These are phyloP conservation scores for Cicer bijugum DNA, from an alignment of 306 rosid genomes.

Conservation along the genomic window DNA sequence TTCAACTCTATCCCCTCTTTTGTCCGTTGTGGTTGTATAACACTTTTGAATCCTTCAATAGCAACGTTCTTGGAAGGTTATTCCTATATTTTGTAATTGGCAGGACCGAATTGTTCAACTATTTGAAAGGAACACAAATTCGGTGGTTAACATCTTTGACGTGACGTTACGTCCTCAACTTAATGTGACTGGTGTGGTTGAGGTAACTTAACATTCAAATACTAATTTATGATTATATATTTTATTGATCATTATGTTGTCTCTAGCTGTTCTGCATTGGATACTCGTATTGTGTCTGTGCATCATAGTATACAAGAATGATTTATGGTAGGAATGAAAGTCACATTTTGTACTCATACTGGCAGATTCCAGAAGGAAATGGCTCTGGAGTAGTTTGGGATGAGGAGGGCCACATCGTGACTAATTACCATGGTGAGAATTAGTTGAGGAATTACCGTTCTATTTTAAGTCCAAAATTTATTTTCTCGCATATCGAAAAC, in stretches of 20 bases:
- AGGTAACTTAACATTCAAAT: constrained; percentile 59
- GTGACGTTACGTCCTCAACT: constrained; percentile 95
- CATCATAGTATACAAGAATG: constrained; percentile 9
- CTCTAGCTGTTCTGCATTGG: neutral
- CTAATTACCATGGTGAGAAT: constrained; percentile 91
- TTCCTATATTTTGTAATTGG: constrained; percentile 37
- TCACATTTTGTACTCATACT: constrained; percentile 29
- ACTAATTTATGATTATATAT: constrained; percentile 14
- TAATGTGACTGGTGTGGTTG: constrained; percentile 86
- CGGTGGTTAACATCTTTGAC: constrained; percentile 93
- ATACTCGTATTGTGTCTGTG: too few relatives aligned
- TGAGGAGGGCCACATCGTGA: constrained; percentile 85
- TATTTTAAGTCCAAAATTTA: constrained; percentile 16
- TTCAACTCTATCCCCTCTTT: constrained; percentile 22
- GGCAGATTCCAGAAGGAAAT: constrained; percentile 96
- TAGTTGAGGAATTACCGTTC: constrained; percentile 17
- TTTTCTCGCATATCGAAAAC: constrained; percentile 18
- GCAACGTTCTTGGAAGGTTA: constrained; percentile 15
- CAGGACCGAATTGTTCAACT: constrained; percentile 89
- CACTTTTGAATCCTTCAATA: constrained; percentile 17
- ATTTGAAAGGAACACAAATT: constrained; percentile 85
- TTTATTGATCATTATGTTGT: constrained; percentile 29
- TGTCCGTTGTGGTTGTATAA: constrained; percentile 18
- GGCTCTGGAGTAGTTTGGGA: constrained; percentile 99
- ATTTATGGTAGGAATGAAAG: constrained; percentile 19